These are phyloP conservation scores for Suillus subluteus DNA, from an alignment of 768 basidiomycete genomes.

Conservation along the genomic window DNA sequence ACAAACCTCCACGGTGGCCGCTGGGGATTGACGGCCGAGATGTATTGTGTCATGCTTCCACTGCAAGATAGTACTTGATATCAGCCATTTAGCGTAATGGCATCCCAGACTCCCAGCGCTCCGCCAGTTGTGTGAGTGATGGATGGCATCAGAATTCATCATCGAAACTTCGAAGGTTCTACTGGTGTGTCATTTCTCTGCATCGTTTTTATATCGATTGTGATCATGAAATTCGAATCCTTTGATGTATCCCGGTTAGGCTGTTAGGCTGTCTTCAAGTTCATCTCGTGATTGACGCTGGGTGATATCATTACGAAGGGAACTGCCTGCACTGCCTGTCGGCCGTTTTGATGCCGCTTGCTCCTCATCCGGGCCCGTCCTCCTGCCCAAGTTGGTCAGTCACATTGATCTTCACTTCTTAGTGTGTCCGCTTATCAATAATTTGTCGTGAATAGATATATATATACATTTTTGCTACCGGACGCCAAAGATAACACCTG, in stretches of 20 bases:
- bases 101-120: not conserved
- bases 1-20: not conserved
- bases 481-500: not conserved
- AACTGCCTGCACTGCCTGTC: not conserved
- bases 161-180: not conserved
- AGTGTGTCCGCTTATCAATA: not conserved
- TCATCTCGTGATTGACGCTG: not conserved
- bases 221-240: not conserved
- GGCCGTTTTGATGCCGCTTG: not conserved
- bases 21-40: not conserved
- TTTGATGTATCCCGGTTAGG: not conserved
- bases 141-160: not conserved
- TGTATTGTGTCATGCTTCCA: not conserved
- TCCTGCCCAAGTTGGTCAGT: not conserved
- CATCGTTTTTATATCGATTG: not conserved
- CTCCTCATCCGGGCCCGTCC: not conserved
- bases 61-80: not conserved
- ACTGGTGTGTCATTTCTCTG: conserved; percentile 3
- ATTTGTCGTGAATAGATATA: not conserved
- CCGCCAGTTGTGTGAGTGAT: not conserved
- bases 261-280: not conserved
- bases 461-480: not conserved
- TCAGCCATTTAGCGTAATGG: not conserved
- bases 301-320: not conserved
- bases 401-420: not conserved